These are phyloP conservation scores for Fusarium ambrosium DNA, from an alignment of 2,329 filamentous ascomycete species.

Conservation along the genomic window DNA sequence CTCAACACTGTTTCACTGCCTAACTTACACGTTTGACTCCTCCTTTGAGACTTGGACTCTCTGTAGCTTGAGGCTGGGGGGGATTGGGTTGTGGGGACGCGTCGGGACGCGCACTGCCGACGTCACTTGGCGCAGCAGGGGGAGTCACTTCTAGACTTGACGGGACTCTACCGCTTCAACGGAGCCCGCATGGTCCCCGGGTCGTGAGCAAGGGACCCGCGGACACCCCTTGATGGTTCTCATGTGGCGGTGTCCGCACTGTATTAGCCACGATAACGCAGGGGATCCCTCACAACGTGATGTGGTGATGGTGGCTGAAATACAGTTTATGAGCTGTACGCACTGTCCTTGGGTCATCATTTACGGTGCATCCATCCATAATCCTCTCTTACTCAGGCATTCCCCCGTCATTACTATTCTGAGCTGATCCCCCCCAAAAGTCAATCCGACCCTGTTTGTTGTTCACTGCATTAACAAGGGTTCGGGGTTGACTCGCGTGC, in stretches of 20 bases:
- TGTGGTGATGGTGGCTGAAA: neutral
- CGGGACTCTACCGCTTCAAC: neutral
- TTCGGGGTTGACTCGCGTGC: conserved; percentile 14
- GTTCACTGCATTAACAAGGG: conserved; percentile 18
- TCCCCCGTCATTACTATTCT: conserved; percentile 35
- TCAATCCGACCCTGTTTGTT: conserved; percentile 27
- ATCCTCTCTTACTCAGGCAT: conserved; percentile 14
- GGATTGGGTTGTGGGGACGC: conserved; percentile 33
- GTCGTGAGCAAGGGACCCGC: conserved; percentile 14
- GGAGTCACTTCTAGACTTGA: conserved; percentile 2
- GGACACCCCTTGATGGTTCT: neutral
- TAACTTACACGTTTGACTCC: neutral
- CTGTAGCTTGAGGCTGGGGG: neutral
- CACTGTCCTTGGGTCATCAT: conserved; percentile 28
- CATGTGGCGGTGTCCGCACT: conserved; percentile 10
- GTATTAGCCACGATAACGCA: neutral
- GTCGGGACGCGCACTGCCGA: conserved; percentile 40
- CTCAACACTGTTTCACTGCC: neutral
- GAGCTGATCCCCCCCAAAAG: neutral
- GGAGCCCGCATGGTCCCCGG: neutral
- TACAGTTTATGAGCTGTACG: conserved; percentile 3
- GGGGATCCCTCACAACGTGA: neutral
- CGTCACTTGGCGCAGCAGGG: conserved; percentile 42
- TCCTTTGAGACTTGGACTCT: neutral
- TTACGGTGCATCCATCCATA: conserved; percentile 21